phyloP scores from a whole-genome alignment of 768 basidiomycete genomes.

The Mycena pura region DNA sequence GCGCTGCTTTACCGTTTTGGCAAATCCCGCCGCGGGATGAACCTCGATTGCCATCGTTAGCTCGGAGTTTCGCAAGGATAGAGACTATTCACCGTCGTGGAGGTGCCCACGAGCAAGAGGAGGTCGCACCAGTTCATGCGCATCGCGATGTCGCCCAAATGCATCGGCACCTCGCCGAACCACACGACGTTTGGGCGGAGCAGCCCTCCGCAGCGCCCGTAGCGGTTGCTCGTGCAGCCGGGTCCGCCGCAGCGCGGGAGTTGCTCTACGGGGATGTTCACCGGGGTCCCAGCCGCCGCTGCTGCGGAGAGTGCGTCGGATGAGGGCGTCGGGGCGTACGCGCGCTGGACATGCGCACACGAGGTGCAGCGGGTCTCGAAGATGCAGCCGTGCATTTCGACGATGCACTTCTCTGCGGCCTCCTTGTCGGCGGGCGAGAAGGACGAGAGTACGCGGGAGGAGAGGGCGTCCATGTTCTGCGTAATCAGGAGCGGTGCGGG shows the following conservation, averaged over 20 bases:
- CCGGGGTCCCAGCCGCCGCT: slow-evolving; percentile 25
- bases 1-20: slow-evolving; percentile 30
- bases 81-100: slow-evolving; percentile 34
- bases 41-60: slow-evolving; percentile 29
- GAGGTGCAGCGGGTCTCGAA: slow-evolving; percentile 46
- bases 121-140: slow-evolving; percentile 40
- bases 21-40: slow-evolving; percentile 35
- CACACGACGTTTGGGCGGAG: slow-evolving; percentile 47
- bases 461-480: slow-evolving; percentile 52
- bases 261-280: slow-evolving; percentile 30
- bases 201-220: slow-evolving; percentile 36
- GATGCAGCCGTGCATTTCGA: slow-evolving; percentile 57
- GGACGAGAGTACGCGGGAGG: slow-evolving; percentile 35
- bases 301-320: slow-evolving; percentile 35
- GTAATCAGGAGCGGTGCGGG: slow-evolving; percentile 40
- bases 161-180: slow-evolving; percentile 45
- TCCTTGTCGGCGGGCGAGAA: slow-evolving; percentile 22
- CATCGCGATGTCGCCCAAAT: slow-evolving; percentile 35
- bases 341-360: slow-evolving; percentile 34
- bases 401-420: slow-evolving; percentile 11
- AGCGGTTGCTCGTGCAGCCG: slow-evolving; percentile 9
- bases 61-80: neutral
- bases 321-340: slow-evolving; percentile 25
- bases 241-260: slow-evolving; percentile 35
- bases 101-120: slow-evolving; percentile 46